Conservation (phyloP, 768 basidiomycete genomes). For the Porphyrellus cyaneotinctus region DNA sequence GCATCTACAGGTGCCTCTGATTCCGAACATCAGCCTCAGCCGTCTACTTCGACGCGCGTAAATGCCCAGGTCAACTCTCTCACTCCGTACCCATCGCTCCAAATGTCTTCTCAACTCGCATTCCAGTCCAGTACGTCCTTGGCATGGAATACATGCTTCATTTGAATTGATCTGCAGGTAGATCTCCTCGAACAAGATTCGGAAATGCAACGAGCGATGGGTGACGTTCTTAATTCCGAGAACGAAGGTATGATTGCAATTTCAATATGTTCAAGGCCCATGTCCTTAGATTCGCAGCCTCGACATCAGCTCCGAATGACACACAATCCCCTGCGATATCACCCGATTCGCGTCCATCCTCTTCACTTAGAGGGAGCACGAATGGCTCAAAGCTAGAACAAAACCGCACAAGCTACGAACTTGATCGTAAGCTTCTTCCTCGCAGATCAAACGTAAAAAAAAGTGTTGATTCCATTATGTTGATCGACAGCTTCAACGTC, state of each 20-base stretch:
- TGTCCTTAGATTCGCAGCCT: conserved; percentile 5
- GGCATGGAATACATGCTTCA: neutral
- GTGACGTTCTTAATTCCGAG: conserved; percentile 52
- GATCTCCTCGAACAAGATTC: conserved; percentile 68
- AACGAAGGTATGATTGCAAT: conserved; percentile 29
- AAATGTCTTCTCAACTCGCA: conserved; percentile 48
- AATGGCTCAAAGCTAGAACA: conserved; percentile 1
- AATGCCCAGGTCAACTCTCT: conserved; percentile 50
- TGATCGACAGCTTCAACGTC: conserved; percentile 27
- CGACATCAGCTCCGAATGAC: conserved; percentile 9
- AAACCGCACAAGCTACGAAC: conserved; percentile 12
- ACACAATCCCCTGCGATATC: conserved; percentile 4
- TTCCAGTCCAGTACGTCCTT: conserved; percentile 52
- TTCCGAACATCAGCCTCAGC: conserved; percentile 15
- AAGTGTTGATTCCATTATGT: conserved; percentile 1
- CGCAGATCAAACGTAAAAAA: neutral
- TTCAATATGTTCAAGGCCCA: neutral
- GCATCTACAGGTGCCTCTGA: conserved; percentile 14
- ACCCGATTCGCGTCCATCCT: conserved; percentile 10
- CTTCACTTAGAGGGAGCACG: conserved; percentile 9
- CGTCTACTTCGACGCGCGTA: conserved; percentile 34
- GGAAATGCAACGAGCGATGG: conserved; percentile 65
- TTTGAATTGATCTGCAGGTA: conserved; percentile 23
- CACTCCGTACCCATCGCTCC: conserved; percentile 51
- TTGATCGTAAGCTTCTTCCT: conserved; percentile 15